These are phyloP conservation scores for Triticum dicoccoides DNA, from an alignment of 176 grass and related monocot species.

Conservation along the genomic window DNA sequence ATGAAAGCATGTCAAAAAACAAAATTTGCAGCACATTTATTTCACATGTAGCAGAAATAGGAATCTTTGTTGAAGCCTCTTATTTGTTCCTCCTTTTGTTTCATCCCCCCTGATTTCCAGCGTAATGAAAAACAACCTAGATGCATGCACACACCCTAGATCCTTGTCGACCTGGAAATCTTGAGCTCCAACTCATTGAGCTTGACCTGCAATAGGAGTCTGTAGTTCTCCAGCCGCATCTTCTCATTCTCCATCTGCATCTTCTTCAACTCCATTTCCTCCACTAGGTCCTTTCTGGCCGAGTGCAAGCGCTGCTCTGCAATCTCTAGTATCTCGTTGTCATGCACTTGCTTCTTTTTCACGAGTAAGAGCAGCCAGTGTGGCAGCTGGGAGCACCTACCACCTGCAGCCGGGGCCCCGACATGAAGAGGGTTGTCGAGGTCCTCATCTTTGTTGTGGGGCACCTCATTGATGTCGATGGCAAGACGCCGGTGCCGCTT, in stretches of 20 bases:
- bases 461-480: slow-evolving; percentile 1
- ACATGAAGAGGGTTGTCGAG: background rate
- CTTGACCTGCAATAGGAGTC: background rate
- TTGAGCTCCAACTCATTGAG: background rate
- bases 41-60: no score
- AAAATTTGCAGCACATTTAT: no score
- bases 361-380: background rate
- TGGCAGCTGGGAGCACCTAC: background rate
- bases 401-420: no score
- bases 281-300: background rate
- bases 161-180: background rate
- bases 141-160: background rate
- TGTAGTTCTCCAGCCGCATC: background rate
- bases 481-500: background rate
- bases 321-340: background rate
- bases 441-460: background rate
- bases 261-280: slow-evolving; percentile 1
- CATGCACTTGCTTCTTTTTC: no score
- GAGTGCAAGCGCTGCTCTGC: background rate
- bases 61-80: no score
- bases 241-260: background rate
- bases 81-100: background rate
- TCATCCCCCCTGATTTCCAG: no score
- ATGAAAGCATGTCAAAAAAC: no score
- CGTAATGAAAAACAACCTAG: no score